Base-by-base conservation (phyloP, 495 filamentous ascomycete genomes). In the Evansstolkia leycettana region DNA sequence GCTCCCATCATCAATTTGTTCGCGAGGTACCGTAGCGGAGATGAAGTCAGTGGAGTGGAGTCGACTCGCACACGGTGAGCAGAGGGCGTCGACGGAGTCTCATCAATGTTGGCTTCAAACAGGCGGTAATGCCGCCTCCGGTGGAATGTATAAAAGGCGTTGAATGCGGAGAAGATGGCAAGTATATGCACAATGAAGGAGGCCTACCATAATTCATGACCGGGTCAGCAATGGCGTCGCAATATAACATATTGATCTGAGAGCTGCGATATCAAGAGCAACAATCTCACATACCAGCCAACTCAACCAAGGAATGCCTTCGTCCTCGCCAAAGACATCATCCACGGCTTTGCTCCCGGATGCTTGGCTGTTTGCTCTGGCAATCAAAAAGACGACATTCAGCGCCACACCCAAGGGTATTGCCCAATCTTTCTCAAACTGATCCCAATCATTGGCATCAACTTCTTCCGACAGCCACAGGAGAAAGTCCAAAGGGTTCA, bases 391-490 rank as follows among this genome's bases (percentile, higher is more conserved):
- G 14, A 80, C 43, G 11, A 92, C 45, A 50, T 96, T 95, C 41
- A 87, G 61, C 1, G 41, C 58, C 15, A 94, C 41, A 0, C 86
- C 90, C 17, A 94, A 62, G 23, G 82, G 72, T 1, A 73, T 69
- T 10, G 82, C 82, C 61, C 82, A 80, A 13, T 71, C 58, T 41
- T 84, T 82, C 39, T 78, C 67, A 37, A 72, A 63, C 33, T 87
- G 80, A 46, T 94, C 82, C 82, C 84, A 93, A 34, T 92, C 84
- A 43, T 79, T 72, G 1, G 81, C 79, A 49, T 94, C 85, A 39
- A 95, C 67, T 57, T 89, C 81, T 47, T 94, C 88, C 1, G 84
- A 92, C 2, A 93, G 56, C 78, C 82, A 89, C 14, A 96, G 71
- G 24, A 90, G 64, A 52, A 86, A 81, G 58, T 98, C 90, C 54